phyloP scores from a whole-genome alignment of 2,329 filamentous ascomycete species.

The Pseudomassariella vexata region DNA sequence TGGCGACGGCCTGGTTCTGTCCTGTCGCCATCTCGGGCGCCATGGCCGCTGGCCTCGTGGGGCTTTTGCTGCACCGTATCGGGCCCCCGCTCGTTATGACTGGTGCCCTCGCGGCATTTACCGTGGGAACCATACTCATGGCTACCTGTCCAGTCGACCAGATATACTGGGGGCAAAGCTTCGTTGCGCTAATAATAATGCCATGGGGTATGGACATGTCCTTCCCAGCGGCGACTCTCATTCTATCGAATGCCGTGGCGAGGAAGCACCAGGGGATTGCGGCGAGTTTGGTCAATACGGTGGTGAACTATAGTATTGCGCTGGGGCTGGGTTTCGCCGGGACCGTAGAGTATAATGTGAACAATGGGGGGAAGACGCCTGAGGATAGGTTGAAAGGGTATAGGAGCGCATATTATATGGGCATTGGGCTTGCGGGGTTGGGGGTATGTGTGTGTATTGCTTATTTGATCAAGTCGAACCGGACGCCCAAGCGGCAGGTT shows the following conservation, averaged over 20 bases:
- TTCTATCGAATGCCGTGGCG: constrained; percentile 37
- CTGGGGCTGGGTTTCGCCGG: constrained; percentile 50
- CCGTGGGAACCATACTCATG: constrained; percentile 17
- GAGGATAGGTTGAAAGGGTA: constrained; percentile 26
- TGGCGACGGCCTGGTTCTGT: constrained; percentile 23
- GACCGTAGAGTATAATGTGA: constrained; percentile 42
- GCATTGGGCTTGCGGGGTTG: constrained; percentile 30
- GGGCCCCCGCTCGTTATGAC: constrained; percentile 20
- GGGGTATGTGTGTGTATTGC: constrained; percentile 26
- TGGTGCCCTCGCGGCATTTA: constrained; percentile 16
- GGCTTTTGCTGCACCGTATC: constrained; percentile 25
- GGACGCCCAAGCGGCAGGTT: constrained; percentile 4
- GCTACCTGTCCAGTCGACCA: constrained; percentile 34
- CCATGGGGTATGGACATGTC: constrained; percentile 50
- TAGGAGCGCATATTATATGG: constrained; percentile 34
- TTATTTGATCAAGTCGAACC: constrained; percentile 19
- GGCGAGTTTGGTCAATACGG: constrained; percentile 44
- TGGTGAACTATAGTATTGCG: constrained; percentile 53
- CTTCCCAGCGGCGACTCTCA: constrained; percentile 46
- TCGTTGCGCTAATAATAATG: constrained; percentile 39
- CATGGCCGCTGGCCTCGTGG: constrained; percentile 26
- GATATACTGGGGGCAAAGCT: constrained; percentile 49
- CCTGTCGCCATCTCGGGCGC: constrained; percentile 19
- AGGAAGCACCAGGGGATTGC: constrained; percentile 24
- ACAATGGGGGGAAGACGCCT: constrained; percentile 20